These are phyloP conservation scores for Colletotrichum sp. DNA, from an alignment of 2,329 filamentous ascomycete genomes.

Conservation along the genomic window DNA sequence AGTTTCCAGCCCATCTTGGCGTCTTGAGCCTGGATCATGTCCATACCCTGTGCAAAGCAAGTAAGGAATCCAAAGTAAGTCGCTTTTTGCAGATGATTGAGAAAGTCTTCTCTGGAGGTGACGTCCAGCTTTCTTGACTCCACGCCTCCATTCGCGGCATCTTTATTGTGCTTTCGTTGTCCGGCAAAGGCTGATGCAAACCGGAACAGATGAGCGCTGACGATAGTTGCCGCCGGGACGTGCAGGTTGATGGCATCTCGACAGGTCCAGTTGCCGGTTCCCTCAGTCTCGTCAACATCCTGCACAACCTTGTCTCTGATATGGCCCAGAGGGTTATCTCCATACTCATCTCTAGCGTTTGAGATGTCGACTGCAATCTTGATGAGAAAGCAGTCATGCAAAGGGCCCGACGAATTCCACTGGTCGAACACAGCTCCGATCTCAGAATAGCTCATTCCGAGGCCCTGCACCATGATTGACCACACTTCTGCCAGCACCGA, in stretches of 20 bases:
- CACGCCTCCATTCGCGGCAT: slow-evolving; percentile 38
- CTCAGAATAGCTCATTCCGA: slow-evolving; percentile 65
- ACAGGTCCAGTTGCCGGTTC: slow-evolving; percentile 71
- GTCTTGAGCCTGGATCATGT: slow-evolving; percentile 66
- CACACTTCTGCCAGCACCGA: slow-evolving; percentile 68
- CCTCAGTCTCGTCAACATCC: slow-evolving; percentile 69
- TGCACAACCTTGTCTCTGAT: slow-evolving; percentile 76
- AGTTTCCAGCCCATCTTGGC: slow-evolving; percentile 64
- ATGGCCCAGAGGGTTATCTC: slow-evolving; percentile 60
- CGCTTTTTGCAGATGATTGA: slow-evolving; percentile 64
- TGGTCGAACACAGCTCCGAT: slow-evolving; percentile 63
- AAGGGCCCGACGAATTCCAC: slow-evolving; percentile 65
- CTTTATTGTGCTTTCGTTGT: slow-evolving; percentile 42
- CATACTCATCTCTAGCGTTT: slow-evolving; percentile 47
- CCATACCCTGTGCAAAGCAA: slow-evolving; percentile 70
- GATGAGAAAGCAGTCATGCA: slow-evolving; percentile 65
- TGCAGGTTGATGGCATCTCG: slow-evolving; percentile 67
- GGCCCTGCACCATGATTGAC: slow-evolving; percentile 63
- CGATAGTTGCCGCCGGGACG: slow-evolving; percentile 68
- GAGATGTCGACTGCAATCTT: slow-evolving; percentile 68
- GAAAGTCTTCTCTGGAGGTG: slow-evolving; percentile 43
- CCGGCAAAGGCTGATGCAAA: slow-evolving; percentile 66
- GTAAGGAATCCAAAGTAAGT: slow-evolving; percentile 67
- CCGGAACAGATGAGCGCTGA: slow-evolving; percentile 66
- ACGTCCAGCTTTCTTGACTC: slow-evolving; percentile 49